A percentile compares a stretch with the other conserved stretches of the same genome.
Conservation (phyloP, 306 rosid genomes). For the Inga leiocalycina region DNA sequence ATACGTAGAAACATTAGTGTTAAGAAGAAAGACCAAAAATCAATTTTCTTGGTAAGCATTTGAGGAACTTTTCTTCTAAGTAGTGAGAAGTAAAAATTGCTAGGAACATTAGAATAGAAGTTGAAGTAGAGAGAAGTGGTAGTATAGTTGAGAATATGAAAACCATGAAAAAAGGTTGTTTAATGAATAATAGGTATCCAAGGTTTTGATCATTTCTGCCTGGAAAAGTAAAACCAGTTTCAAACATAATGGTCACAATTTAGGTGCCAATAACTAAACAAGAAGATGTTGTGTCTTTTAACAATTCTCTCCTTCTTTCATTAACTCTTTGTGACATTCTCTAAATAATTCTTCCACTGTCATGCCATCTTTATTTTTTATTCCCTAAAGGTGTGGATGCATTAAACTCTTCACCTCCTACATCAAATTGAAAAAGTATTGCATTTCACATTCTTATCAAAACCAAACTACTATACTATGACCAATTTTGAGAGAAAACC, state of each 20-base stretch:
- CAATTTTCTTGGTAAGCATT: neutral
- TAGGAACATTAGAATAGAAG: neutral
- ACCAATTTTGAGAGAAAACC: neutral
- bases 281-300: neutral
- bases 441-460: neutral
- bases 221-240: no score
- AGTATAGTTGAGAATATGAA: neutral
- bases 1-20: neutral
- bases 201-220: no score
- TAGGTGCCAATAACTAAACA: neutral
- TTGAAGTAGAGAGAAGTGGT: slow-evolving; percentile 6
- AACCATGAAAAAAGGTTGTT: neutral
- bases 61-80: slow-evolving; percentile 9
- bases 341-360: neutral
- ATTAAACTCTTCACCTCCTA: slow-evolving; percentile 14
- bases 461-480: neutral
- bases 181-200: no score
- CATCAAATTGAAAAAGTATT: no score
- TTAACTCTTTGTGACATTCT: neutral
- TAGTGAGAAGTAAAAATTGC: neutral
- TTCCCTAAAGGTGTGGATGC: neutral
- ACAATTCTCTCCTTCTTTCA: slow-evolving; percentile 22
- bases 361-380: neutral
- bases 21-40: neutral
- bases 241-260: no score